Conservation (phyloP, 768 basidiomycete species). For the Pleurotus tuoliensis region DNA sequence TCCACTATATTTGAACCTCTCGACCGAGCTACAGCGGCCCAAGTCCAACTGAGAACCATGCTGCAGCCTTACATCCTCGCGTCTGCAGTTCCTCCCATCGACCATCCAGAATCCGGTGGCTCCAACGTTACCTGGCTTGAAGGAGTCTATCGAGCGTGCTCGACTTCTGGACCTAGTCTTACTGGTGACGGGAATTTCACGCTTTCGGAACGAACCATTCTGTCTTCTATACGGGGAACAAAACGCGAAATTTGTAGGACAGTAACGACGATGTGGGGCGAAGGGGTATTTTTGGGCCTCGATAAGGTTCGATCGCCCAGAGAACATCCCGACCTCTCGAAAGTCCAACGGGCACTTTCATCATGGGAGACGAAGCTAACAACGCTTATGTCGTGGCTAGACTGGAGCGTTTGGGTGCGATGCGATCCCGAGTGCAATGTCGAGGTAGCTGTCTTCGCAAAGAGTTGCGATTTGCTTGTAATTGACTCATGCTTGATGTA, state of each 20-base stretch:
- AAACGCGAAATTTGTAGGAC: constrained; percentile 43
- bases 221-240: constrained; percentile 28
- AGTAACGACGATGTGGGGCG: constrained; percentile 42
- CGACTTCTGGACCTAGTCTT: constrained; percentile 24
- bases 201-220: constrained; percentile 24
- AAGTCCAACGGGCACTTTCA: background rate
- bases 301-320: constrained; percentile 3
- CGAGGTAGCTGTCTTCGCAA: background rate
- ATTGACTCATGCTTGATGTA: background rate
- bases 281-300: constrained; percentile 28
- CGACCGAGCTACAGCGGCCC: constrained; percentile 17
- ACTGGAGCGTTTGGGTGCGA: background rate
- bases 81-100: background rate
- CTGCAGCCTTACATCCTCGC: constrained; percentile 27
- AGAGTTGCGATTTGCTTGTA: background rate
- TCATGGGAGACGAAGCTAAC: background rate
- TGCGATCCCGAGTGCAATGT: background rate
- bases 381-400: constrained; percentile 2
- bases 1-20: background rate
- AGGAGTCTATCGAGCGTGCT: constrained; percentile 28
- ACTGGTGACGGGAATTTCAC: constrained; percentile 17
- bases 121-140: constrained; percentile 25
- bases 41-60: constrained; percentile 26
- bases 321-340: background rate
- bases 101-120: background rate